Evolutionary conservation across 2,329 filamentous ascomycete species (phyloP).

Genomic region (Colletotrichum sp.): DNA sequence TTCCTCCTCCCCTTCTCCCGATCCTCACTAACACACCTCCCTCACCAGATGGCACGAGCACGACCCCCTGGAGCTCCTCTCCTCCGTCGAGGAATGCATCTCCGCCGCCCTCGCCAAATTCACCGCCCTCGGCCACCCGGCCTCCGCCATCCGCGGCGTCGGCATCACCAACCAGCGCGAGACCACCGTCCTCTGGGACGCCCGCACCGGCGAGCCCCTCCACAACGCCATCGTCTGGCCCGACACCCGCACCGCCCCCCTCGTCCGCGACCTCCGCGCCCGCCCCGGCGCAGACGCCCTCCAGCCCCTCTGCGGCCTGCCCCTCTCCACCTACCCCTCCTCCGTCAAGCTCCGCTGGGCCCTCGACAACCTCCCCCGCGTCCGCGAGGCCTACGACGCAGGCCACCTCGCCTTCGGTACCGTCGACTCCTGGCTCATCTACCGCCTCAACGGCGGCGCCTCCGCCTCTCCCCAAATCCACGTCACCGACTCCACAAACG

Average conservation of each 20-base stretch:
- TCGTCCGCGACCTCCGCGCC: constrained; percentile 79
- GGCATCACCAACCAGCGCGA: constrained; percentile 93
- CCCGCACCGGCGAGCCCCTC: constrained; percentile 77
- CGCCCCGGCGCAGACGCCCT: constrained; percentile 72
- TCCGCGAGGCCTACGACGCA: constrained; percentile 77
- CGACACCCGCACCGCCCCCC: constrained; percentile 75
- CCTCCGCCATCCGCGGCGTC: constrained; percentile 74
- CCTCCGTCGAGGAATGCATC: constrained; percentile 80
- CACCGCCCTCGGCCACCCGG: constrained; percentile 69
- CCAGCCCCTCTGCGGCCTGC: constrained; percentile 76
- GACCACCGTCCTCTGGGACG: constrained; percentile 86
- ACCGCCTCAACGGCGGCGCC: constrained; percentile 78
- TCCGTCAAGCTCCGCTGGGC: constrained; percentile 88
- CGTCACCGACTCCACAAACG: constrained; percentile 88
- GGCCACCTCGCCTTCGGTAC: constrained; percentile 83
- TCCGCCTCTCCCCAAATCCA: constrained; percentile 65
- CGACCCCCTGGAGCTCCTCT: constrained; percentile 77
- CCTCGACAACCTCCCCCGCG: constrained; percentile 71
- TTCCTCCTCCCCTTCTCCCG: neutral
- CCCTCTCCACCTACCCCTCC: constrained; percentile 87
- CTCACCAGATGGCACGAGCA: constrained; percentile 85
- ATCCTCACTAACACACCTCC: neutral
- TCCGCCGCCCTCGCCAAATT: constrained; percentile 77
- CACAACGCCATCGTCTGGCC: constrained; percentile 91
- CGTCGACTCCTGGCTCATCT: constrained; percentile 87